Base-by-base conservation (phyloP, 441 rosid genomes). In the Theobroma grandiflorum region DNA sequence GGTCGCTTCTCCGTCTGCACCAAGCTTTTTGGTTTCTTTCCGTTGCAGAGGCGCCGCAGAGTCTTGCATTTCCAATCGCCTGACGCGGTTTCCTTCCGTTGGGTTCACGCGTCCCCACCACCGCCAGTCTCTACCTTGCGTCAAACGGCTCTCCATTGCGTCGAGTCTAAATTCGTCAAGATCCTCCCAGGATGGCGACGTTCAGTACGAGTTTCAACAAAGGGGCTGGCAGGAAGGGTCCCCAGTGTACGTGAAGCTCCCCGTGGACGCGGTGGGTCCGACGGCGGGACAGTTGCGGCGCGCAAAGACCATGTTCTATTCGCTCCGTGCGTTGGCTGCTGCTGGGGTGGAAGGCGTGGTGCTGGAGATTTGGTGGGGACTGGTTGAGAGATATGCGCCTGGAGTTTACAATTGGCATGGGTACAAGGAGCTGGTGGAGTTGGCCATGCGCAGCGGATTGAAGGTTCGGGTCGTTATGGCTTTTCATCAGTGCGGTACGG, bases 301-400 rank as follows among this genome's bases (percentile, higher is more conserved):
- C 72, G 66, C 78, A 69, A 86, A 78, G 87, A 72, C 84, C 12
- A 82, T 89, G 83, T 47, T 49, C 2, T 82, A 79, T 59, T 86
- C 87, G 10, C 79, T 87, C 64, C 81, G 73, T 59, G 88, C 92
- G 6, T 81, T 90, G 47, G 84, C 80, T 42, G 75, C 70, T 12
- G 88, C 86, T 0, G 92, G 90, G 7, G 89, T 89, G 1, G 88
- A 85, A 79, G 91, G 93, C 31, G 81, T 90, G 59, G 89, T 88
- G 78, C 77, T 88, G 81, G 91, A 88, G 72, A 82, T 90, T 1
- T 90, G 89, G 89, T 90, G 93, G 93, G 90, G 93, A 38, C 35
- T 88, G 35, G 90, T 90, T 78, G 93, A 90, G 85, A 75, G 81
- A 74, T 86, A 85, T n/a, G 50, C 70, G 40, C 90, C 93, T 6